Evolutionary conservation across 148 eudicot genomes (phyloP).

Genomic region (Rhododendron griersonianum): DNA sequence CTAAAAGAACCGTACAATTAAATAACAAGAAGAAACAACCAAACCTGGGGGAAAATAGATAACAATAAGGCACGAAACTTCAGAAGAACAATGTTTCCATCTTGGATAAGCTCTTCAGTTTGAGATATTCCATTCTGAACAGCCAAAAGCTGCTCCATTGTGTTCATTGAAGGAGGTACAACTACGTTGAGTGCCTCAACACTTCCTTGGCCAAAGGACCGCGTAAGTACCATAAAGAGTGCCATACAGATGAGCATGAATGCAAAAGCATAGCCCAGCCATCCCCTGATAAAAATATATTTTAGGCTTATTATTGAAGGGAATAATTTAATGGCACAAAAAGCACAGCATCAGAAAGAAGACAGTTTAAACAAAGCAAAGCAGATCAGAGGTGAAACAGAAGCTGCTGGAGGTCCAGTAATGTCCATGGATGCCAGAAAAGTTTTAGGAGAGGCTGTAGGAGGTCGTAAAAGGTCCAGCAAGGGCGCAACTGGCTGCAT

Average conservation of each 20-base stretch:
- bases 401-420: not conserved
- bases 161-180: slow-evolving; percentile 77
- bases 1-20: not conserved
- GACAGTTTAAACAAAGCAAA: not conserved
- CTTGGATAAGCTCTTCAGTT: slow-evolving; percentile 80
- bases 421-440: not conserved
- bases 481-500: not conserved
- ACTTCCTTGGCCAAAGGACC: slow-evolving; percentile 40
- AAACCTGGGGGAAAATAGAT: slow-evolving; percentile 87
- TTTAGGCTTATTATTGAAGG: not conserved
- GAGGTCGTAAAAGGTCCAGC: not conserved
- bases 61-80: slow-evolving; percentile 71
- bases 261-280: slow-evolving; percentile 57
- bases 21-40: not conserved
- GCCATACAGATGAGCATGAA: slow-evolving; percentile 43
- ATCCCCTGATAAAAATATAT: slow-evolving; percentile 57
- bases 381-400: not conserved
- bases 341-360: not conserved
- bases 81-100: slow-evolving; percentile 72
- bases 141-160: slow-evolving; percentile 91
- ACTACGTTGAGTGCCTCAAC: slow-evolving; percentile 56
- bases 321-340: not conserved
- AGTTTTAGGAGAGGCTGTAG: not conserved
- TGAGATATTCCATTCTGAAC: slow-evolving; percentile 84
- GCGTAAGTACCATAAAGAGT: slow-evolving; percentile 56